Conservation (phyloP, 345 rosid genomes). For the Dovyalis caffra region DNA sequence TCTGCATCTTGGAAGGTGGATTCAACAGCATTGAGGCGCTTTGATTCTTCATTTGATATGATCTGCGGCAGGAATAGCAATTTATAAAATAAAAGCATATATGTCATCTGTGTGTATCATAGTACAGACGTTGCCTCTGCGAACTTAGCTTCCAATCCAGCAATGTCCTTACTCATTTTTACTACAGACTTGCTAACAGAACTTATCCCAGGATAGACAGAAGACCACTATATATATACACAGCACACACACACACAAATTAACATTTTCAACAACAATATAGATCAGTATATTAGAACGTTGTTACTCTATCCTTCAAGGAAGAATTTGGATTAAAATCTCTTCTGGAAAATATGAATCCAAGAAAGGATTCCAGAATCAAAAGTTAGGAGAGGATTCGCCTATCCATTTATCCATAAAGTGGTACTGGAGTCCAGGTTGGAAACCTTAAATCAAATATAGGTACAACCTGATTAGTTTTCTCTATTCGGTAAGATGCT, state of each 20-base stretch:
- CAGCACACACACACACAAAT: too few species aligned
- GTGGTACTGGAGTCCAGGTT: background rate
- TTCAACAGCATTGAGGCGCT: slow-evolving; percentile 83
- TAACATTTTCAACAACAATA: too few species aligned
- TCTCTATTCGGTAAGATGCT: background rate
- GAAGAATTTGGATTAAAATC: background rate
- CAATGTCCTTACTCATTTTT: background rate
- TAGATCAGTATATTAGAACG: background rate
- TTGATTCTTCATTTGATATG: slow-evolving; percentile 72
- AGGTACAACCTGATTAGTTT: background rate
- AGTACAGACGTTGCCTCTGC: background rate
- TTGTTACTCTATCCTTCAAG: background rate
- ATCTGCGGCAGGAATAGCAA: slow-evolving; percentile 40
- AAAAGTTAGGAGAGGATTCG: background rate
- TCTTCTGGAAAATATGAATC: background rate
- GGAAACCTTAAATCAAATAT: background rate
- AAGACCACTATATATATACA: background rate
- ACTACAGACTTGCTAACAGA: background rate
- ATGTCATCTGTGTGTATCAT: background rate
- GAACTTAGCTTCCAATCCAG: too few species aligned
- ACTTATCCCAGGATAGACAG: background rate
- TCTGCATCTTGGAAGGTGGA: slow-evolving; percentile 66
- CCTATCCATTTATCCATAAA: background rate
- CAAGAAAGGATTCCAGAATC: background rate
- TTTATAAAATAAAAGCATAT: background rate